A percentile compares a stretch with the other conserved stretches of the same genome.
phyloP scores from a whole-genome alignment of 306 rosid genomes.

The Urtica urens region DNA sequence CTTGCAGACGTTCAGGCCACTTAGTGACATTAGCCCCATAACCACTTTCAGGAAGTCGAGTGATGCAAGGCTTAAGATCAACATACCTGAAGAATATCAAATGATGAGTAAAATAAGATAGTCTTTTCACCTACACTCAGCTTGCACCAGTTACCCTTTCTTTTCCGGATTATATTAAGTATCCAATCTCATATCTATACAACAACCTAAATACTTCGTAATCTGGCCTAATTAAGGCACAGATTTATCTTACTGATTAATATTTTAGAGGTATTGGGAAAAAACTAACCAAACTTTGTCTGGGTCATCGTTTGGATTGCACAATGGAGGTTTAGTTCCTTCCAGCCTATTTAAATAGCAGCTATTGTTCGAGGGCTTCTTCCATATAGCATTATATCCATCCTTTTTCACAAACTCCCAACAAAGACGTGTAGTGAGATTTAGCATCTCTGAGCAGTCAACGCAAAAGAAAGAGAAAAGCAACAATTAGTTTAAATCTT shows the following conservation, averaged over 20 bases:
- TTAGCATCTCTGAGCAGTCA: constrained; percentile 72
- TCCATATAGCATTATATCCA: constrained; percentile 84
- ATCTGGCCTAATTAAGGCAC: no score
- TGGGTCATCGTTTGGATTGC: constrained; percentile 71
- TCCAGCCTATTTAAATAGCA: constrained; percentile 58
- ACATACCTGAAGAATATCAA: constrained; percentile 52
- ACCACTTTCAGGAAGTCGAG: constrained; percentile 63
- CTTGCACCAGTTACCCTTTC: no score
- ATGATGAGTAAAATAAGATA: no score
- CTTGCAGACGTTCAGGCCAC: constrained; percentile 78
- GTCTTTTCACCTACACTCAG: no score
- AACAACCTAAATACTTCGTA: constrained; percentile 16
- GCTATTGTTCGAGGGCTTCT: constrained; percentile 58
- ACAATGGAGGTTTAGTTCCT: constrained; percentile 73
- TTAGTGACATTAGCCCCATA: constrained; percentile 44
- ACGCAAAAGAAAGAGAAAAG: constrained; percentile 3
- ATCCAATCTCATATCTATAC: no score
- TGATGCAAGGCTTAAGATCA: constrained; percentile 74
- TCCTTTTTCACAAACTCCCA: constrained; percentile 80
- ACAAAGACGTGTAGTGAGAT: constrained; percentile 79
- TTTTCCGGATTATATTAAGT: no score
- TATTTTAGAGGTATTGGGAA: constrained; percentile 4
- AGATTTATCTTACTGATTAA: no score
- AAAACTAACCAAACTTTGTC: constrained; percentile 63
- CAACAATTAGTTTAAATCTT: not conserved